Conservation (phyloP, 192 early-diverging fungal species). For the Linderina pennispora region DNA sequence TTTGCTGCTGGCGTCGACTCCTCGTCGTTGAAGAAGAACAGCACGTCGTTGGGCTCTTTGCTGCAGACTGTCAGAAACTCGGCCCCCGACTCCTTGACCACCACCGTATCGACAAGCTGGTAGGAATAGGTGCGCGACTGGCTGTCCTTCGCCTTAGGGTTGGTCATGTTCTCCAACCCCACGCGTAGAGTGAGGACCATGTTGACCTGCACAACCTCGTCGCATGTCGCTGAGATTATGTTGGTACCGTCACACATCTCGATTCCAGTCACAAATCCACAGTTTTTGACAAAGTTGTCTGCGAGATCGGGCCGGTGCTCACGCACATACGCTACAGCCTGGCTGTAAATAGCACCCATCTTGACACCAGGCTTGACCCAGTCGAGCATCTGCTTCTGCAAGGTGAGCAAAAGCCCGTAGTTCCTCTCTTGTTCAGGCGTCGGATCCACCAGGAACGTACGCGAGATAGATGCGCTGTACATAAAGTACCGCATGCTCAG, state of each 20-base stretch:
- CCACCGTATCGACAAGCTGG: conserved; percentile 73
- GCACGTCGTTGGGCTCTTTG: conserved; percentile 33
- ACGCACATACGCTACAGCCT: conserved; percentile 62
- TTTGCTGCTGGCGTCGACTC: conserved; percentile 16
- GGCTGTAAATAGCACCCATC: conserved; percentile 72
- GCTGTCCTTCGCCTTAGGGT: conserved; percentile 64
- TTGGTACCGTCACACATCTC: conserved; percentile 88
- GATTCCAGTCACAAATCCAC: conserved; percentile 88
- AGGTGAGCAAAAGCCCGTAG: conserved; percentile 83
- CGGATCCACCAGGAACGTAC: conserved; percentile 93
- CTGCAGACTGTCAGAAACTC: conserved; percentile 27
- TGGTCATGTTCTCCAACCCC: conserved; percentile 81
- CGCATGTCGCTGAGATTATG: conserved; percentile 67
- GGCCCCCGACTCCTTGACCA: conserved; percentile 45
- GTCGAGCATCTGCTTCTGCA: conserved; percentile 72
- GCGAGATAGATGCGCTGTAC: conserved; percentile 90
- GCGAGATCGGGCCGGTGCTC: conserved; percentile 80
- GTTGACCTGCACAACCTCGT: conserved; percentile 58
- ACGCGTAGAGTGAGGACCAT: conserved; percentile 84
- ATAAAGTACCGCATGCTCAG: conserved; percentile 90
- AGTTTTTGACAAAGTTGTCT: conserved; percentile 75
- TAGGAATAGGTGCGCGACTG: conserved; percentile 77
- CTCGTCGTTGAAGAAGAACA: conserved; percentile 50
- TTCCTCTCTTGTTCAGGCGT: conserved; percentile 81
- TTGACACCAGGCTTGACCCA: conserved; percentile 66